Evolutionary conservation across 2,329 filamentous ascomycete species (phyloP), one percentile per base, ranked within the genome.

Genomic region (Triangularia setosa): DNA sequence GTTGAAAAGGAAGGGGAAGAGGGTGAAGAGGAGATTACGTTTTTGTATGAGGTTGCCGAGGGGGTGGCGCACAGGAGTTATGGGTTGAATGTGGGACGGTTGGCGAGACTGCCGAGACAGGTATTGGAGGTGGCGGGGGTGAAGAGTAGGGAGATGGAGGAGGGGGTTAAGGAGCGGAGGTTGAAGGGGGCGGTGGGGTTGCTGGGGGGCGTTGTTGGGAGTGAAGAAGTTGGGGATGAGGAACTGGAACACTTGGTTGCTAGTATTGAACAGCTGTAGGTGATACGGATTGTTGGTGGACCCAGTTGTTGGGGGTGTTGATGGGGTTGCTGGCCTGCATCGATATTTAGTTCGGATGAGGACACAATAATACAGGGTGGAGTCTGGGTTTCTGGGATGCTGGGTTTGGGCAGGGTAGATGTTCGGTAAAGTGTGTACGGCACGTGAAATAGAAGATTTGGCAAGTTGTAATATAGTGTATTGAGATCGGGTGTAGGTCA

Each of bases 51-150:
- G 74, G 90, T 97, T 1, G 90, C 87, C 1, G 91, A 95, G 68
- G 95, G 95, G 11, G 91, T 96, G 11, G 94, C 95, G 8, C 93
- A 98, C 80, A 85, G 95, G 4, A 96, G 91, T 18, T 99, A 99
- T 75, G 95, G 96, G 0, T 75, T 99, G 64, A 98, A 98, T 75
- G 95, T 98, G 23, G 95, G 95, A 14, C 83, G 91, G 55, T 78
- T 99, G 61, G 95, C 95, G 2, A 89, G 89, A 60, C 84, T 99
- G 52, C 93, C 94, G 0, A 84, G 84, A 64, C 81, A 85, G 63
- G 86, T 98, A 18, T 81, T 98, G 33, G 90, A 93, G 25, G 81
- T 92, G 24, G 95, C 95, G 2, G 87, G 85, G n/a, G 79, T 81
- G 56, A 95, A 96, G 78, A 96, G 92, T 65, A 81, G 80, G 44